phyloP scores from a whole-genome alignment of 371 early-diverging fungal species.

The Mucor circinelloides region DNA sequence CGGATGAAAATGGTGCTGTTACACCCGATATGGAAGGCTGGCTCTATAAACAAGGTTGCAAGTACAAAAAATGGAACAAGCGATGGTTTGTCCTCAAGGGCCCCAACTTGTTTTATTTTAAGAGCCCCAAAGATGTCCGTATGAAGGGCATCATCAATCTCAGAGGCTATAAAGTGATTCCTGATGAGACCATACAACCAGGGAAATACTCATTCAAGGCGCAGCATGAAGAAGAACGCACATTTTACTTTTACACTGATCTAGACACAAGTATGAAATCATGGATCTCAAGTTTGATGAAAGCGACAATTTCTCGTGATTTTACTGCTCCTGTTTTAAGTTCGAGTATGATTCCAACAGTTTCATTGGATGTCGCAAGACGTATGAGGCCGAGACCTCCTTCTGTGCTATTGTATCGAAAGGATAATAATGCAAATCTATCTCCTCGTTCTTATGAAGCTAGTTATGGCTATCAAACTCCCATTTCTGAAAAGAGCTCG shows the following conservation, averaged over 20 bases:
- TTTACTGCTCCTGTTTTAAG: slow-evolving; percentile 64
- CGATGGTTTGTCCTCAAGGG: slow-evolving; percentile 75
- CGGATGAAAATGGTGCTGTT: slow-evolving; percentile 27
- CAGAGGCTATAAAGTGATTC: slow-evolving; percentile 52
- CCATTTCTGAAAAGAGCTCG: background rate
- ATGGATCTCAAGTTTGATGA: slow-evolving; percentile 68
- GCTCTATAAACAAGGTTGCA: slow-evolving; percentile 68
- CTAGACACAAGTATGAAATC: slow-evolving; percentile 44
- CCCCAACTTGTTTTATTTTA: slow-evolving; percentile 63
- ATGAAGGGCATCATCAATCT: slow-evolving; percentile 60
- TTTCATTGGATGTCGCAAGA: slow-evolving; percentile 64
- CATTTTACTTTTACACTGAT: slow-evolving; percentile 65
- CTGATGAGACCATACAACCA: slow-evolving; percentile 59
- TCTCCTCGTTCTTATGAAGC: background rate
- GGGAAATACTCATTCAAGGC: slow-evolving; percentile 71
- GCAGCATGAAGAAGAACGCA: slow-evolving; percentile 60
- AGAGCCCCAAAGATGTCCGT: slow-evolving; percentile 60
- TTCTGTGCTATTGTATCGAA: slow-evolving; percentile 41
- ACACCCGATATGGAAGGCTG: slow-evolving; percentile 68
- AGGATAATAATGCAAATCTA: slow-evolving; percentile 12
- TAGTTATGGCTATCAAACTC: background rate
- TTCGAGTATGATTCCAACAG: slow-evolving; percentile 64
- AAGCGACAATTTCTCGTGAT: slow-evolving; percentile 67
- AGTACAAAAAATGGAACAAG: slow-evolving; percentile 69
- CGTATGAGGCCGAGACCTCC: slow-evolving; percentile 69